Percentiles rank a stretch among this genome's conserved stretches.
These are phyloP conservation scores for Saccharum officinarum DNA, from an alignment of 176 grass and related monocot genomes.

Conservation along the genomic window DNA sequence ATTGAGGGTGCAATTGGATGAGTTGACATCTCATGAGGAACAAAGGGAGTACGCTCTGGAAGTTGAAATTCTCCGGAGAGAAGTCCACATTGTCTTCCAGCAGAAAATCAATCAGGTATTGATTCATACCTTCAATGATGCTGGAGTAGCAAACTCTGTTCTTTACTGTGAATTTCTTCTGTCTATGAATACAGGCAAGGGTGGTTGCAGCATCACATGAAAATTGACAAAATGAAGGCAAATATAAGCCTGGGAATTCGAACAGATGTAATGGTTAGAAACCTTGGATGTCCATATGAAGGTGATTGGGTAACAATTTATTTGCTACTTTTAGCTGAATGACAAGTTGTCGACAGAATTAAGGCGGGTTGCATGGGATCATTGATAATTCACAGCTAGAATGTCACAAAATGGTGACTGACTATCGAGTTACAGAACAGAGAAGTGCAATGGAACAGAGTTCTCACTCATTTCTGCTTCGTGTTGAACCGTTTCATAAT, in stretches of 20 bases:
- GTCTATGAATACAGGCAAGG: neutral
- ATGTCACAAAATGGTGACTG: neutral
- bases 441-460: neutral
- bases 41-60: conserved; percentile 23
- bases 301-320: neutral
- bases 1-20: conserved; percentile 43
- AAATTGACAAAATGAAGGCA: neutral
- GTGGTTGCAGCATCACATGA: neutral
- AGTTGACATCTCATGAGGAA: conserved; percentile 7
- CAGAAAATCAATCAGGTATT: neutral
- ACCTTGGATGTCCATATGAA: neutral
- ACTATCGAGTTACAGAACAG: neutral
- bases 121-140: neutral
- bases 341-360: neutral
- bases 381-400: neutral
- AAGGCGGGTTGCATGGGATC: neutral
- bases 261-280: neutral
- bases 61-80: neutral
- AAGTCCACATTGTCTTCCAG: neutral
- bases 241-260: neutral
- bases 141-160: neutral
- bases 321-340: neutral
- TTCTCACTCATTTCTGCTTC: neutral
- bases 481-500: neutral
- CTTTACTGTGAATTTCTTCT: neutral